phyloP scores from a whole-genome alignment of 1,284 basidiomycete species.

The Schizophyllum commune region DNA sequence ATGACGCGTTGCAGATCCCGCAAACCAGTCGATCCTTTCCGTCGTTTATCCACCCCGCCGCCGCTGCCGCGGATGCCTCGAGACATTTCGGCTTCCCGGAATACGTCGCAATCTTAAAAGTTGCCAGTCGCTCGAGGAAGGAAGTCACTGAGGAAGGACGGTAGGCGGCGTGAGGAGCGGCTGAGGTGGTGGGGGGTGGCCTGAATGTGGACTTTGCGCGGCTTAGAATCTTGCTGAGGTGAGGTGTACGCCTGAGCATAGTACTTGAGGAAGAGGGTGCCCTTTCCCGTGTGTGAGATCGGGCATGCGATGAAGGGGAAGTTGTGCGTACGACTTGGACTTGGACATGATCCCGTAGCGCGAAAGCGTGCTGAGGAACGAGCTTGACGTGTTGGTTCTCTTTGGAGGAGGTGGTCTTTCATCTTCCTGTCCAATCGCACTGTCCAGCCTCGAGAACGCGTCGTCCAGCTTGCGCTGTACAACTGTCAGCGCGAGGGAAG shows the following conservation, averaged over 20 bases:
- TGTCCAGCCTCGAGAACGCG: constrained; percentile 58
- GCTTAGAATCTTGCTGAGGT: constrained; percentile 60
- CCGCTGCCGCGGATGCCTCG: constrained; percentile 69
- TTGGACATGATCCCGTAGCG: constrained; percentile 64
- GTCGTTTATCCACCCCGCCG: constrained; percentile 73
- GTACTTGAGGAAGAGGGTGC: constrained; percentile 15
- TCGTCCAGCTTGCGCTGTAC: constrained; percentile 65
- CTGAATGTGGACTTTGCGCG: constrained; percentile 51
- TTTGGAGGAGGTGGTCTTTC: constrained; percentile 43
- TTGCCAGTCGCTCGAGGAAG: constrained; percentile 63
- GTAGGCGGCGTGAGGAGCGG: constrained; percentile 51
- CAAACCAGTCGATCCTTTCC: constrained; percentile 70
- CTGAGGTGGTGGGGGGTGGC: constrained; percentile 23
- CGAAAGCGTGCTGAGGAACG: constrained; percentile 65
- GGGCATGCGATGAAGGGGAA: constrained; percentile 7
- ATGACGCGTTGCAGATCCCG: constrained; percentile 59
- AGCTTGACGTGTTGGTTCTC: constrained; percentile 42
- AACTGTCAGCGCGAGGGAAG: neutral
- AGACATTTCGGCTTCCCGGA: constrained; percentile 65
- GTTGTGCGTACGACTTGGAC: constrained; percentile 31
- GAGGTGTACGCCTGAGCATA: constrained; percentile 51
- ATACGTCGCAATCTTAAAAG: constrained; percentile 72
- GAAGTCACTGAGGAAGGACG: constrained; percentile 66
- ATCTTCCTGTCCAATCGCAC: constrained; percentile 35
- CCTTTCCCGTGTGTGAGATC: neutral